phyloP scores from a whole-genome alignment of 192 early-diverging fungal species.

The Ambispora gerdemannii region DNA sequence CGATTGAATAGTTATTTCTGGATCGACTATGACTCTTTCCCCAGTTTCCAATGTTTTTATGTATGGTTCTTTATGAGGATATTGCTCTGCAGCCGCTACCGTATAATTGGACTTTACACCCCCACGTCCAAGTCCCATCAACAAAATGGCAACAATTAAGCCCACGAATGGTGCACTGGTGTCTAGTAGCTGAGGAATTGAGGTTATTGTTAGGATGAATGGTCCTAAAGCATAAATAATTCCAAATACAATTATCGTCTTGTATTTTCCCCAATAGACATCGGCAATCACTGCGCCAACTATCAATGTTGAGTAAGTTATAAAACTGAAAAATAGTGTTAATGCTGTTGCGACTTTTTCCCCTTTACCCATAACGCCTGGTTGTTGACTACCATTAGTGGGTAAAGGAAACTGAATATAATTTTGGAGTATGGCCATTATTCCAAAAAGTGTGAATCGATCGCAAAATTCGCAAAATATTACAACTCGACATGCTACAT shows the following conservation, averaged over 20 bases:
- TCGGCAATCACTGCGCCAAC: constrained; percentile 66
- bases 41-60: constrained; percentile 58
- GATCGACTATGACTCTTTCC: constrained; percentile 61
- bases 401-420: constrained; percentile 50
- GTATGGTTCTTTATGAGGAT: constrained; percentile 50
- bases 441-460: constrained; percentile 63
- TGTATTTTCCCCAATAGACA: constrained; percentile 72
- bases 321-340: constrained; percentile 58
- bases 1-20: constrained; percentile 66
- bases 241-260: constrained; percentile 64
- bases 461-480: constrained; percentile 60
- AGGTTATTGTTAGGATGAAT: constrained; percentile 58
- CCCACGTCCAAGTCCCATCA: constrained; percentile 75
- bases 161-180: constrained; percentile 60
- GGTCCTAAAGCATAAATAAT: constrained; percentile 65
- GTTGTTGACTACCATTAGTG: constrained; percentile 38
- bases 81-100: constrained; percentile 74
- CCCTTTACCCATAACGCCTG: constrained; percentile 49
- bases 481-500: constrained; percentile 46
- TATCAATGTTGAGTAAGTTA: constrained; percentile 58
- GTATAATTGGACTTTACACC: constrained; percentile 67
- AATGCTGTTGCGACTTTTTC: constrained; percentile 56
- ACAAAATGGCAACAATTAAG: constrained; percentile 63
- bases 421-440: constrained; percentile 55
- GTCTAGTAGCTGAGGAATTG: constrained; percentile 56